Conservation (phyloP, 345 rosid species). For the Salix koriyanagi region DNA sequence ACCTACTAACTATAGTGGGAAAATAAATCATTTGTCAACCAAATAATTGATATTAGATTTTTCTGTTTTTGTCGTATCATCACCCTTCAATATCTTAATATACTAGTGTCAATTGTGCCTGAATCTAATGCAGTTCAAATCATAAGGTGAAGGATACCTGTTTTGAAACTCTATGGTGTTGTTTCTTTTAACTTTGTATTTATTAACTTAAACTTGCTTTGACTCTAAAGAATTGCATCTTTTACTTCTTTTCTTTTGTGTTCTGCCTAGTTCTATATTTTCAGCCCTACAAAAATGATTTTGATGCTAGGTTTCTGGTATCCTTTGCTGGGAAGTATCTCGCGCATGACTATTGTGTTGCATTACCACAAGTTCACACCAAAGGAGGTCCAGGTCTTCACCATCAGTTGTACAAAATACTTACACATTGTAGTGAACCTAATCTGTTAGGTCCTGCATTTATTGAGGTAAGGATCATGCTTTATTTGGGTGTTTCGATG, state of each 20-base stretch:
- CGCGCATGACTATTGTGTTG: constrained; percentile 47
- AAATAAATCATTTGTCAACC: neutral
- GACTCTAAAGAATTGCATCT: neutral
- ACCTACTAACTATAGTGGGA: neutral
- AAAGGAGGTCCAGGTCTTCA: constrained; percentile 37
- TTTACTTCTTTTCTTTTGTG: neutral
- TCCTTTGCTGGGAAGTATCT: constrained; percentile 90
- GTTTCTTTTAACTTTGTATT: neutral
- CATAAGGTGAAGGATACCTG: neutral
- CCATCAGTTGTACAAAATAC: constrained; percentile 64
- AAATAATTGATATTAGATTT: neutral
- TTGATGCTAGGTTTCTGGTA: constrained; percentile 68
- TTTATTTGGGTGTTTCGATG: neutral
- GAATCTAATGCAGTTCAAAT: neutral
- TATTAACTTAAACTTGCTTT: neutral
- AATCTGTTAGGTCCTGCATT: constrained; percentile 84
- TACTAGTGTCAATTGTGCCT: neutral
- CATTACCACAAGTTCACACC: constrained; percentile 36
- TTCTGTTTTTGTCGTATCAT: neutral
- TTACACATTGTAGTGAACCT: constrained; percentile 49
- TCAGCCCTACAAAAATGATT: constrained; percentile 4
- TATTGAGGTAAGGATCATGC: constrained; percentile 55
- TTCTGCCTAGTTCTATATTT: neutral
- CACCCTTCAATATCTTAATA: neutral
- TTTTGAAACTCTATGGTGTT: neutral